Conservation (phyloP, 75 land plant species). For the Isoetes taiwanensis region DNA sequence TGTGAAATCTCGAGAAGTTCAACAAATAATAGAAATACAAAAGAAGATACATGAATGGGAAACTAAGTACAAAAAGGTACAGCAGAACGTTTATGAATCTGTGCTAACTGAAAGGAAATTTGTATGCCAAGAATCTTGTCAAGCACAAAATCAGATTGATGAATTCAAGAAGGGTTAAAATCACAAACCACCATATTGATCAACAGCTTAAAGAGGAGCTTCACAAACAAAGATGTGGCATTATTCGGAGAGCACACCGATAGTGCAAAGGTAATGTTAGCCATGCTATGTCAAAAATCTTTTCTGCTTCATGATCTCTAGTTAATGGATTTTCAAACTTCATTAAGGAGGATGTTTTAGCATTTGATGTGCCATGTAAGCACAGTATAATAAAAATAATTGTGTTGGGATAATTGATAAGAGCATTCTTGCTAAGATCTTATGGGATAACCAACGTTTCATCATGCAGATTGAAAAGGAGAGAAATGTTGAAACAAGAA, state of each 20-base stretch:
- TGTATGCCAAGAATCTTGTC: slow-evolving; percentile 11
- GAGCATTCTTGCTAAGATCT: too few species aligned
- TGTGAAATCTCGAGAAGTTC: slow-evolving; percentile 10
- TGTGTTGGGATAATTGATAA: too few species aligned
- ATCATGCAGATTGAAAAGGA: slow-evolving; percentile 23
- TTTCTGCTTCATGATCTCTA: too few species aligned
- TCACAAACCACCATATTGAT: slow-evolving; percentile 25
- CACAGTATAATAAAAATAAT: too few species aligned
- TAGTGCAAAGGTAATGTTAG: slow-evolving; percentile 20
- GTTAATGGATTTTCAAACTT: too few species aligned
- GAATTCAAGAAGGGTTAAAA: slow-evolving; percentile 21
- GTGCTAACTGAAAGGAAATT: slow-evolving; percentile 23
- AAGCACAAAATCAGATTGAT: slow-evolving; percentile 28
- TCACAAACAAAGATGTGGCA: slow-evolving; percentile 15
- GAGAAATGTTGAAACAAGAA: slow-evolving; percentile 18
- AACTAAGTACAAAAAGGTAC: slow-evolving; percentile 14
- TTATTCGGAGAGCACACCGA: slow-evolving; percentile 23
- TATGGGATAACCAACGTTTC: too few species aligned
- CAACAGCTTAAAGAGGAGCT: slow-evolving; percentile 25
- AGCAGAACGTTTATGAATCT: slow-evolving; percentile 23
- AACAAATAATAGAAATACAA: slow-evolving; percentile 21
- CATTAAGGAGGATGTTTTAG: too few species aligned
- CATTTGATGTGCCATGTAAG: too few species aligned
- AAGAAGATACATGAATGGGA: slow-evolving; percentile 19
- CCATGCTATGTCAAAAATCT: too few species aligned